phyloP scores from a whole-genome alignment of 2,329 filamentous ascomycete genomes.

The Colletotrichum lentis region DNA sequence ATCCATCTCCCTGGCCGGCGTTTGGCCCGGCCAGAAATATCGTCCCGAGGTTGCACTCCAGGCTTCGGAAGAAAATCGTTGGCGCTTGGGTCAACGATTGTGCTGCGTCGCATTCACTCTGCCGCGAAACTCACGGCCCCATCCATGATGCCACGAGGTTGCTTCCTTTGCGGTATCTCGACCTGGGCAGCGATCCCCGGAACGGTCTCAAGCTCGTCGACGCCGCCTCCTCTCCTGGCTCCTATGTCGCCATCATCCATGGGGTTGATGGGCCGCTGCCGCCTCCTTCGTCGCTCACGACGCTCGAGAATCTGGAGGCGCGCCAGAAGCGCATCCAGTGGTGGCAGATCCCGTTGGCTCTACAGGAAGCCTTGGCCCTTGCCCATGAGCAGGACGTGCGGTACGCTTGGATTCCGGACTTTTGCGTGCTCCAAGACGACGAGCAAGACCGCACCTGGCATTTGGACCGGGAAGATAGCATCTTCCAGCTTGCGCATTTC shows the following conservation, averaged over 20 bases:
- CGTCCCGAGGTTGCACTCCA: background rate
- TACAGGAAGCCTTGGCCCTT: constrained; percentile 17
- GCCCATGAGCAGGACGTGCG: constrained; percentile 12
- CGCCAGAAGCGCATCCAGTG: constrained; percentile 6
- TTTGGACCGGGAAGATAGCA: constrained; percentile 4
- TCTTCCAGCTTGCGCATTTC: constrained; percentile 8
- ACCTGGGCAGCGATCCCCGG: constrained; percentile 14
- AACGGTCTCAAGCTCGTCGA: constrained; percentile 21
- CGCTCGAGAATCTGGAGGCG: background rate
- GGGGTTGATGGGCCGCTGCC: background rate
- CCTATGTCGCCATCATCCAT: constrained; percentile 14
- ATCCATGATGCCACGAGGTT: background rate
- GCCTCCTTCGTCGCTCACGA: background rate
- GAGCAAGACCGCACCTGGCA: constrained; percentile 17
- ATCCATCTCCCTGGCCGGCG: constrained; percentile 10
- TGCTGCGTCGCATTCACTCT: background rate
- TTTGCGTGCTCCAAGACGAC: constrained; percentile 20
- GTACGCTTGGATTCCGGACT: constrained; percentile 5
- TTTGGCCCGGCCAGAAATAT: background rate
- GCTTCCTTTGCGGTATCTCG: background rate
- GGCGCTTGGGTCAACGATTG: constrained; percentile 5
- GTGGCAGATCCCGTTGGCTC: constrained; percentile 20
- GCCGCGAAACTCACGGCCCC: background rate
- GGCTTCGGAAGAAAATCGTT: constrained; percentile 10
- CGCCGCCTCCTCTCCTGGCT: background rate